Evolutionary conservation across 2,329 filamentous ascomycete genomes (phyloP), one percentile per base, ranked within the genome.

Genomic region (Alternaria hordeiaustralica): DNA sequence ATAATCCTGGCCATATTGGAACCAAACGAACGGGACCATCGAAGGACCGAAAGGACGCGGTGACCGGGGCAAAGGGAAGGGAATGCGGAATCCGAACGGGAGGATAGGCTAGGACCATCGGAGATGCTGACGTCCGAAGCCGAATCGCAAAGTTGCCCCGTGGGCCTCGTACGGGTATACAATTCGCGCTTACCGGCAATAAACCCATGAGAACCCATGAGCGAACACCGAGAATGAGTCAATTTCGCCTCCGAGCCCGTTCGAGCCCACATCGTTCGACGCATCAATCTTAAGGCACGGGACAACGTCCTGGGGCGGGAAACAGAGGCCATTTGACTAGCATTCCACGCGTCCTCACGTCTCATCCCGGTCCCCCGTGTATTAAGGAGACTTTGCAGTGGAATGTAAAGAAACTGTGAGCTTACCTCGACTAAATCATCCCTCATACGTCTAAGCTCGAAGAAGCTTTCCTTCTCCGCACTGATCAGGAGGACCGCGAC

Each of bases 401-500:
- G 28, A 47, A 26, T 55, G 50, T 30, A 25, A 58, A 36, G n/a
- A 60, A 60, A 59, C 18, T 28, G 30, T 23, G 20, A 59, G 68
- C 81, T 65, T 79, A 87, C 85, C 79, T 85, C 81, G 25, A 90
- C 85, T 45, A 91, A 80, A 8, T 85, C 81, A 74, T 89, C 84
- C 46, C 88, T 85, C 87, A 90, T 90, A 66, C 89, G 88, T 76
- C 96, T 90, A 71, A 99, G 85, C 58, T 93, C 90, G 78, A 93
- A 98, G 82, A 99, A 99, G 71, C 92, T 91, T 81, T 99, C 95
- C 76, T 94, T 96, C 72, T 97, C 91, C 1, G 95, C 87, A 77
- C 93, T 97, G 75, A 99, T 96, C 63, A 99, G 87, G 33, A 99
- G 88, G 63, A 98, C 90, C 23, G 95, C 96, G n/a, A 97, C 89